phyloP scores from a whole-genome alignment of 371 early-diverging fungal genomes.

The Lichtheimia ramosa region DNA sequence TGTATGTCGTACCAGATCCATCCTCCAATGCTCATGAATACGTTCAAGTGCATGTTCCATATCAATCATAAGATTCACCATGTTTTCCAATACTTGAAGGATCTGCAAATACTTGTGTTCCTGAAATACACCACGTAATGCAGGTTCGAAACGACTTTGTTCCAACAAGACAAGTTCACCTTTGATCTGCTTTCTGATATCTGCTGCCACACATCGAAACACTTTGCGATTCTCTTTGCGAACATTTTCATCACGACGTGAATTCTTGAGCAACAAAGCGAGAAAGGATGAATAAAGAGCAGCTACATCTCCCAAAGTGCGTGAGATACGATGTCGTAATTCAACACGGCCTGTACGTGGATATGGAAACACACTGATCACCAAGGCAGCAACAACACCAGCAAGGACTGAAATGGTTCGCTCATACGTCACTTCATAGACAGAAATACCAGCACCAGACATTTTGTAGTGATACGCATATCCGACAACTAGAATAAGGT shows the following conservation, averaged over 20 bases:
- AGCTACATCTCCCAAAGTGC: conserved; percentile 34
- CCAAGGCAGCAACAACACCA: conserved; percentile 38
- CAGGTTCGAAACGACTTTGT: conserved; percentile 51
- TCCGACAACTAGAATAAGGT: conserved; percentile 29
- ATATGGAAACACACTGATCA: conserved; percentile 39
- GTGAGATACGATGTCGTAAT: conserved; percentile 40
- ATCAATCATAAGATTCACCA: conserved; percentile 39
- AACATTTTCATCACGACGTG: conserved; percentile 11
- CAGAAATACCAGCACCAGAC: conserved; percentile 17
- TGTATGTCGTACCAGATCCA: conserved; percentile 30
- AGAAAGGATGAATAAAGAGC: conserved; percentile 43
- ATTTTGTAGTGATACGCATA: conserved; percentile 32
- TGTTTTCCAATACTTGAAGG: conserved; percentile 41
- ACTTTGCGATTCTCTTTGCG: conserved; percentile 26
- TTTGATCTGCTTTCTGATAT: conserved; percentile 39
- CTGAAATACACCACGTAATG: conserved; percentile 47
- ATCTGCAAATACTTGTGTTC: conserved; percentile 38
- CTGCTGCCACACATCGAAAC: conserved; percentile 31
- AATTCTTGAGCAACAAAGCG: conserved; percentile 30
- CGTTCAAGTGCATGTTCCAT: conserved; percentile 41
- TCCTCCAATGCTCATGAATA: conserved; percentile 31
- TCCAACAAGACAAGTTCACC: conserved; percentile 41
- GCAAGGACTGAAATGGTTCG: conserved; percentile 32
- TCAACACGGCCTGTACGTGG: conserved; percentile 44
- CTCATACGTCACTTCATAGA: conserved; percentile 33